Conservation (phyloP, 352 stramenopile genomes). For the Halophytophthora batemanensis region DNA sequence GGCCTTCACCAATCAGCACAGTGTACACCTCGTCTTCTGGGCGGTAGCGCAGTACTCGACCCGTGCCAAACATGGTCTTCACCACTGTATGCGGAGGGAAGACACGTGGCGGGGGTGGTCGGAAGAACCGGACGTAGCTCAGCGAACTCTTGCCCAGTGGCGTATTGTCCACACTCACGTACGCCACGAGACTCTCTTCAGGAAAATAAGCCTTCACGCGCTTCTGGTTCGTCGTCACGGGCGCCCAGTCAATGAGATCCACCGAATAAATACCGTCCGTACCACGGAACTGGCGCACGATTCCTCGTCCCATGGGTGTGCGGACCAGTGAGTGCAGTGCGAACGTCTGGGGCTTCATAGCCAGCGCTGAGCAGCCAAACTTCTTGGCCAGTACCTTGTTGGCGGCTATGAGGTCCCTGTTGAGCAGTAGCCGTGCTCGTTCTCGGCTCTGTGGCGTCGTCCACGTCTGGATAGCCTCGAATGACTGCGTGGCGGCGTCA, state of each 20-base stretch:
- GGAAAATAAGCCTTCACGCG: slow-evolving; percentile 53
- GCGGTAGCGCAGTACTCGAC: slow-evolving; percentile 60
- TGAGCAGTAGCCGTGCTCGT: slow-evolving; percentile 53
- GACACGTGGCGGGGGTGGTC: slow-evolving; percentile 33
- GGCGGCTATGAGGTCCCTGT: slow-evolving; percentile 54
- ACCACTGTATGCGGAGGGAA: slow-evolving; percentile 55
- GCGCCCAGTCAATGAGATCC: slow-evolving; percentile 68
- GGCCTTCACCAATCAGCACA: slow-evolving; percentile 43
- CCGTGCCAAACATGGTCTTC: slow-evolving; percentile 77
- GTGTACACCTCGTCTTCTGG: slow-evolving; percentile 69
- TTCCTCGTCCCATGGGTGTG: slow-evolving; percentile 61
- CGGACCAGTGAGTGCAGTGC: slow-evolving; percentile 52
- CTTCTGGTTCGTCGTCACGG: slow-evolving; percentile 25
- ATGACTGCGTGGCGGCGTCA: slow-evolving; percentile 45
- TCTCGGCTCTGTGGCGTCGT: slow-evolving; percentile 58
- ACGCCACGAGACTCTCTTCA: slow-evolving; percentile 48
- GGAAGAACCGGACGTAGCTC: slow-evolving; percentile 58
- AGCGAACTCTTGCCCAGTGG: slow-evolving; percentile 39
- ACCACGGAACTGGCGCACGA: slow-evolving; percentile 66
- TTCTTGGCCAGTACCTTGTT: slow-evolving; percentile 58
- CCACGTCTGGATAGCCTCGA: slow-evolving; percentile 59
- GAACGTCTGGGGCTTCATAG: slow-evolving; percentile 67
- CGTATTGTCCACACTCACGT: slow-evolving; percentile 35
- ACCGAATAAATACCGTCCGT: slow-evolving; percentile 83
- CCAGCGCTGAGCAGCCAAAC: slow-evolving; percentile 28